Evolutionary conservation across 495 filamentous ascomycete species (phyloP), one percentile per base, ranked within the genome.

Genomic region (Hypoxylon perforatum): DNA sequence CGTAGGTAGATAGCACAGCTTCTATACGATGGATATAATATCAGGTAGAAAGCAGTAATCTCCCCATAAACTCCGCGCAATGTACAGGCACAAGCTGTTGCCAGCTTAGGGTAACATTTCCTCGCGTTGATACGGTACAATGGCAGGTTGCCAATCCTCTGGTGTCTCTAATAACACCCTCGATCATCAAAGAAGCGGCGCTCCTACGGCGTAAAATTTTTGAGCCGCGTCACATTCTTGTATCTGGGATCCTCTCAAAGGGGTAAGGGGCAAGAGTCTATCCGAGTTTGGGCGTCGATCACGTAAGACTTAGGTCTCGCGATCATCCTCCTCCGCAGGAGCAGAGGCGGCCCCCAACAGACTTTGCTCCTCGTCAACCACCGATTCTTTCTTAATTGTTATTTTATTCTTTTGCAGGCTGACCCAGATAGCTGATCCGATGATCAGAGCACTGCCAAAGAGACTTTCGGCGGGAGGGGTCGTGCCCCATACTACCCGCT

Each of bases 401-500:
- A 56, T 21, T 55, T 73, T 67, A 11, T 56, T 67, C 61, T 81
- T 83, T 42, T 79, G 75, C 63, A 91, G 67, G 0, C 90, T 91
- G 57, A 93, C 85, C 81, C 88, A 92, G 17, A 94, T 76, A 10
- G 91, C 91, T 62, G 86, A 87, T 6, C 84, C 86, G 53, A 94
- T 77, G 57, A 96, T 94, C 64, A 94, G 69, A 46, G 73, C 83
- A 14, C 87, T 90, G 3, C 92, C 92, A 9, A 86, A 69, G 63
- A 91, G 85, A 60, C 87, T 90, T 61, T 87, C 73, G 1, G 75
- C 46, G 9, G 85, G 85, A 0, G 92, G 86, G 14, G 87, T 87
- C n/a, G 82, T 87, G 1, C 89, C 88, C 83, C 87, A 94, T 33
- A 94, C 81, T 3, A 90, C 70, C 63, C 90, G 86, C 68, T 96